Base-by-base conservation (phyloP, 2,329 filamentous ascomycete genomes). In the Trichoderma breve region DNA sequence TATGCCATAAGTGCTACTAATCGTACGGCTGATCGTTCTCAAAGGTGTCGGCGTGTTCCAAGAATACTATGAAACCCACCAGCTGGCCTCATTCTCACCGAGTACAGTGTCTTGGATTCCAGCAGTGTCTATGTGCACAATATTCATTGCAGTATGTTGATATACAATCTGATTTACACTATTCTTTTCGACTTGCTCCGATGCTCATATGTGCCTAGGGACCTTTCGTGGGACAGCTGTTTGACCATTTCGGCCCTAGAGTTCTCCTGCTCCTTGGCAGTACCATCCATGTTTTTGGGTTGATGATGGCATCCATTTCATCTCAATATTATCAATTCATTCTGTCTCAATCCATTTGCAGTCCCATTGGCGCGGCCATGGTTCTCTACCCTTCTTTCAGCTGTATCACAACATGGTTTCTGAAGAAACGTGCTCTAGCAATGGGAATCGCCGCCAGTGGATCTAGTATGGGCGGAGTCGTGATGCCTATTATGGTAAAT, bases 311-410 rank as follows among this genome's bases (percentile, higher is more conserved):
- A n/a, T 61, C 58, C n/a, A 61, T 61, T 11, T 61, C 58, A 21
- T 61, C 30, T 32, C 12, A 18, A 34, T 61, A 61, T 7, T 34
- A 61, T 12, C 58, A 61, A 3, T 36, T 61, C 30, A 24, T 61
- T 32, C 6, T 61, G 12, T 36, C 58, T 36, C 58, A 61, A 24
- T 61, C 58, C 3, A 61, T 61, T 15, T 61, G 58, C 58, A 61
- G 58, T 32, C 58, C 30, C 3, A 61, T 61, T 14, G 58, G 58
- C 30, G 63, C 63, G 3, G 43, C 63, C 7, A 53, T 55, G 63
- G n/a, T 65, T 24, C 28, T 65, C 9, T 65, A 65, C 21, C 63
- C 63, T 18, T 65, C 63, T 6, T 65, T 65, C 28, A 55, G 63
- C 28, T 53, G 63, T 34, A 65, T 51, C 6, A 65, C 63, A 11